phyloP scores from a whole-genome alignment of 148 eudicot genomes.

The Rhododendron henanense region DNA sequence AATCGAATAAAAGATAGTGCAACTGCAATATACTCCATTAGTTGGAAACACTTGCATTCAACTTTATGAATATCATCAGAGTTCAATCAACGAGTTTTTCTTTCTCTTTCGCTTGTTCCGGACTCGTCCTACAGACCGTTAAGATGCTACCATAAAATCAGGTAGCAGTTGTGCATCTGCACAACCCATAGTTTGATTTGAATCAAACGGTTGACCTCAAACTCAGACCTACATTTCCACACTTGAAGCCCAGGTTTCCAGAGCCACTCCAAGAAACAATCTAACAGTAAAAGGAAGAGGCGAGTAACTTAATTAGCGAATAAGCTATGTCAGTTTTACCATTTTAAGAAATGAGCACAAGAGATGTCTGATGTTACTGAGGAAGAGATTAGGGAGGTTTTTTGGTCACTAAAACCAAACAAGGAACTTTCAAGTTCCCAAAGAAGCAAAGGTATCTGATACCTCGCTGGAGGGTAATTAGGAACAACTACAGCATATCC shows the following conservation, averaged over 20 bases:
- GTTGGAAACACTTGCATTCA: neutral
- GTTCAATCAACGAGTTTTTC: neutral
- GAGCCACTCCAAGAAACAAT: neutral
- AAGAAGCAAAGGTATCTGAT: neutral
- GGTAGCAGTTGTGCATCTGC: neutral
- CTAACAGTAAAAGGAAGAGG: neutral
- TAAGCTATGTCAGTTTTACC: neutral
- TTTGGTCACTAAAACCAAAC: too few species aligned
- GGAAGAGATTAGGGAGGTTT: too few species aligned
- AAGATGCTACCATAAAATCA: neutral
- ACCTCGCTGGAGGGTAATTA: neutral
- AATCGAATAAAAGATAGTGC: neutral
- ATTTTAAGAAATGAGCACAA: neutral
- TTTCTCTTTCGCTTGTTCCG: neutral
- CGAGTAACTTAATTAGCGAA: neutral
- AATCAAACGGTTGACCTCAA: neutral
- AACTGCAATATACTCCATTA: neutral
- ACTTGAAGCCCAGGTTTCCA: neutral
- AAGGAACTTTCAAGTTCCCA: neutral
- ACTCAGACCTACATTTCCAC: conserved; percentile 2
- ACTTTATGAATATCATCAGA: neutral
- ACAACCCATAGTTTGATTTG: neutral
- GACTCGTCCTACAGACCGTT: neutral
- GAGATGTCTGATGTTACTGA: neutral
- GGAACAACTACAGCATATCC: neutral